Evolutionary conservation across 805 yeast genomes (phyloP).

Genomic region (Limtongia smithiae): DNA sequence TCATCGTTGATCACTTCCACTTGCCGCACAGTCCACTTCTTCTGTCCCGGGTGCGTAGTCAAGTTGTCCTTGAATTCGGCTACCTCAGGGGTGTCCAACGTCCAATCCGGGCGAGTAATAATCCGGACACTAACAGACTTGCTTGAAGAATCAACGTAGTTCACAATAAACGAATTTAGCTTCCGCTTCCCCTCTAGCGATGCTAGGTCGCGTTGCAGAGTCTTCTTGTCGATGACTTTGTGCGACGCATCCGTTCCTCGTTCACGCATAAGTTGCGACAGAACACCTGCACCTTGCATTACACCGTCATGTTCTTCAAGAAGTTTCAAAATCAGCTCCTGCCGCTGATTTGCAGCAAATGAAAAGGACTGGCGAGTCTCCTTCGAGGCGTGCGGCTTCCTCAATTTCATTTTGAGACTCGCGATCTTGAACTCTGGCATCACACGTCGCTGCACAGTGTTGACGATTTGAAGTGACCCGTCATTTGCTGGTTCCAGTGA

Average conservation of each 20-base stretch:
- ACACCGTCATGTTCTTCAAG: constrained; percentile 48
- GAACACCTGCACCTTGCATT: constrained; percentile 42
- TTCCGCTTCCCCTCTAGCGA: constrained; percentile 38
- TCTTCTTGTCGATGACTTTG: constrained; percentile 52
- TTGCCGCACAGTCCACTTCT: background rate
- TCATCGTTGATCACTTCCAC: constrained; percentile 19
- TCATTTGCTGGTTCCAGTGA: no score
- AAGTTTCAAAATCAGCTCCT: constrained; percentile 43
- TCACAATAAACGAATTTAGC: constrained; percentile 33
- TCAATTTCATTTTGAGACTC: no score
- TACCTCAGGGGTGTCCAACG: constrained; percentile 30
- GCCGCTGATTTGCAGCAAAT: constrained; percentile 46
- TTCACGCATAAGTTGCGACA: constrained; percentile 44
- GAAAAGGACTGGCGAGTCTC: no score
- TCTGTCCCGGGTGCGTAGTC: constrained; percentile 8
- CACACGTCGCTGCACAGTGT: no score
- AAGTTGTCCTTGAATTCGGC: constrained; percentile 20
- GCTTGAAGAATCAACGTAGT: constrained; percentile 30
- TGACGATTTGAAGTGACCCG: no score
- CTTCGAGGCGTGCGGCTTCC: no score
- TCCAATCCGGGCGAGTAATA: constrained; percentile 33
- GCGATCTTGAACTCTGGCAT: no score
- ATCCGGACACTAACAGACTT: constrained; percentile 30
- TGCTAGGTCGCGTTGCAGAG: constrained; percentile 47
- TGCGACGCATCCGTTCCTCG: constrained; percentile 35